phyloP scores from a whole-genome alignment of 2,329 filamentous ascomycete species.

The Microdochium trichocladiopsis region DNA sequence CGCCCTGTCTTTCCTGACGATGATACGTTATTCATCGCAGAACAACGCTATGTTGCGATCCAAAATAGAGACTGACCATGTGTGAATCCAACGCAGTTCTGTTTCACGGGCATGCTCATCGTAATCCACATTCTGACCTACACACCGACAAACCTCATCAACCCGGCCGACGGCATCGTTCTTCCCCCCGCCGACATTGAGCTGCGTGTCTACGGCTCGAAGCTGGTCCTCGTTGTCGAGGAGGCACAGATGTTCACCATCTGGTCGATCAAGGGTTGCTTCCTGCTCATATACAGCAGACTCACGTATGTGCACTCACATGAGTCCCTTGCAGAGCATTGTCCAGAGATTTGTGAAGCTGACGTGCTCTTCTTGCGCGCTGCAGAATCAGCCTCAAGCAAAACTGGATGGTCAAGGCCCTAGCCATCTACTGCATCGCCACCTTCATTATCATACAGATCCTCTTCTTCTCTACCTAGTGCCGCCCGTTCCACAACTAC shows the following conservation, averaged over 20 bases:
- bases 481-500: conserved; percentile 46
- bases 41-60: too few species aligned
- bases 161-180: conserved; percentile 31
- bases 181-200: conserved; percentile 37
- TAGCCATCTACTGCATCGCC: conserved; percentile 37
- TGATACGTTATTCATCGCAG: too few species aligned
- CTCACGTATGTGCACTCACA: conserved; percentile 45
- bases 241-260: conserved; percentile 54
- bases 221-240: conserved; percentile 56
- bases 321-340: too few species aligned
- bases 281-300: conserved; percentile 50
- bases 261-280: conserved; percentile 48
- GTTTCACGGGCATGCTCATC: conserved; percentile 47
- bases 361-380: neutral
- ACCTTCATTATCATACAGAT: conserved; percentile 45
- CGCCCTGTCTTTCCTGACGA: too few species aligned
- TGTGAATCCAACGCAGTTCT: conserved; percentile 23
- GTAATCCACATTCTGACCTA: conserved; percentile 46
- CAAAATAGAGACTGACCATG: too few species aligned
- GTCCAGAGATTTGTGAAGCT: too few species aligned
- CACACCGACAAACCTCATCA: conserved; percentile 53
- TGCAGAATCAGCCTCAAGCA: conserved; percentile 35
- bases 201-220: conserved; percentile 43
- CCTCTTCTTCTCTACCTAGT: conserved; percentile 43
- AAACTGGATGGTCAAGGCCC: conserved; percentile 38